Evolutionary conservation across 148 eudicot genomes (phyloP).

Genomic region (Chenopodium formosanum): DNA sequence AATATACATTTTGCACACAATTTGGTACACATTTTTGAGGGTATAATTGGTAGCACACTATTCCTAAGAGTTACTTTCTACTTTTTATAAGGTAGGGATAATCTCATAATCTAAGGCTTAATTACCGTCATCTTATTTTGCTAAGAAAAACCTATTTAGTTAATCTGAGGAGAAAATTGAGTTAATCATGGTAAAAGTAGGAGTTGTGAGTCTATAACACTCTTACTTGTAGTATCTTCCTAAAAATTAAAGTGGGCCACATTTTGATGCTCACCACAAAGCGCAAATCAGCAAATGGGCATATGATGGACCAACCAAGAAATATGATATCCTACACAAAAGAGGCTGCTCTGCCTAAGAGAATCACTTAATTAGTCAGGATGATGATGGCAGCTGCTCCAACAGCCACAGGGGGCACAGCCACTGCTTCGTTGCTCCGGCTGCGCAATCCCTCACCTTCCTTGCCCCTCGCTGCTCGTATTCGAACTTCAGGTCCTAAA

Average conservation of each 20-base stretch:
- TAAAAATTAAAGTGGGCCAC: conserved; percentile 15
- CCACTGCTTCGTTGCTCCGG: not conserved
- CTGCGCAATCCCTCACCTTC: not conserved
- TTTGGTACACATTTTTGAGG: too few species aligned
- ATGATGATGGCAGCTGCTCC: conserved; percentile 7
- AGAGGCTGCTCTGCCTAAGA: not conserved
- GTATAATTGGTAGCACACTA: too few species aligned
- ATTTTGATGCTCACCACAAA: conserved; percentile 22
- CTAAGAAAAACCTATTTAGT: too few species aligned
- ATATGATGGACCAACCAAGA: not conserved
- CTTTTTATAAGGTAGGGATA: too few species aligned
- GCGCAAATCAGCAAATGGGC: not conserved
- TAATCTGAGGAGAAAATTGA: too few species aligned
- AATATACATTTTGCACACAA: too few species aligned
- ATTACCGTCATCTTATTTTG: too few species aligned
- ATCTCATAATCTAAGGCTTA: too few species aligned
- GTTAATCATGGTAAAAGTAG: not conserved
- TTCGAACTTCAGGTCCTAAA: conserved; percentile 17
- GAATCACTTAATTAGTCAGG: not conserved
- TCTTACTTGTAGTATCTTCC: not conserved
- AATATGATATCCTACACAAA: not conserved
- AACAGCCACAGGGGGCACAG: not conserved
- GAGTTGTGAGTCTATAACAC: too few species aligned
- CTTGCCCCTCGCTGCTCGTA: conserved; percentile 9
- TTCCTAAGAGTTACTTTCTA: too few species aligned